These are phyloP conservation scores for Termitomyces sp. DNA, from an alignment of 768 basidiomycete species.

Conservation along the genomic window DNA sequence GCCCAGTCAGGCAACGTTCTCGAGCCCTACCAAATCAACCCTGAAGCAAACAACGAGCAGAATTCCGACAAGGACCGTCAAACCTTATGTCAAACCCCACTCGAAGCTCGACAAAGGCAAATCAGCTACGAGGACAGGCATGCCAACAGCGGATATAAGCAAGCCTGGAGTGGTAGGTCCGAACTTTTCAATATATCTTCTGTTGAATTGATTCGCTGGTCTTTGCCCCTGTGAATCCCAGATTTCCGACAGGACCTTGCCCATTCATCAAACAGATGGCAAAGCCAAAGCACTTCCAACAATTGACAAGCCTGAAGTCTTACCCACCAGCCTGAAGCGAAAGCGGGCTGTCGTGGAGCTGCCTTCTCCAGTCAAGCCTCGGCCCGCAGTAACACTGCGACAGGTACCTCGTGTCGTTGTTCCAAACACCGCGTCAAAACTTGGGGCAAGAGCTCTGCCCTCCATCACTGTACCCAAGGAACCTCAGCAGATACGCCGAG, in stretches of 20 bases:
- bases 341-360: conserved; percentile 36
- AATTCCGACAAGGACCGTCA: conserved; percentile 57
- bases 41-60: conserved; percentile 53
- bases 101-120: conserved; percentile 9
- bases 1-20: conserved; percentile 15
- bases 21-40: conserved; percentile 38
- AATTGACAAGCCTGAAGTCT: neutral
- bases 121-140: conserved; percentile 16
- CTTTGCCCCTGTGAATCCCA: neutral
- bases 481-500: conserved; percentile 15
- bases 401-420: conserved; percentile 22
- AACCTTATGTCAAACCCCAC: conserved; percentile 51
- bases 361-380: conserved; percentile 22
- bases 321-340: conserved; percentile 31
- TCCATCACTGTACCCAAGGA: conserved; percentile 7
- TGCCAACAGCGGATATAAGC: conserved; percentile 16
- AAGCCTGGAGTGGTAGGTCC: conserved; percentile 7
- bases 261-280: neutral
- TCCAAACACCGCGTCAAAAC: conserved; percentile 1
- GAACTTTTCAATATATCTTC: neutral
- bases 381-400: conserved; percentile 23
- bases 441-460: neutral
- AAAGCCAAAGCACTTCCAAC: neutral
- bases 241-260: neutral
- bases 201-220: neutral